Conservation (phyloP, 805 yeast genomes). For the Starmerella scarabaei region DNA sequence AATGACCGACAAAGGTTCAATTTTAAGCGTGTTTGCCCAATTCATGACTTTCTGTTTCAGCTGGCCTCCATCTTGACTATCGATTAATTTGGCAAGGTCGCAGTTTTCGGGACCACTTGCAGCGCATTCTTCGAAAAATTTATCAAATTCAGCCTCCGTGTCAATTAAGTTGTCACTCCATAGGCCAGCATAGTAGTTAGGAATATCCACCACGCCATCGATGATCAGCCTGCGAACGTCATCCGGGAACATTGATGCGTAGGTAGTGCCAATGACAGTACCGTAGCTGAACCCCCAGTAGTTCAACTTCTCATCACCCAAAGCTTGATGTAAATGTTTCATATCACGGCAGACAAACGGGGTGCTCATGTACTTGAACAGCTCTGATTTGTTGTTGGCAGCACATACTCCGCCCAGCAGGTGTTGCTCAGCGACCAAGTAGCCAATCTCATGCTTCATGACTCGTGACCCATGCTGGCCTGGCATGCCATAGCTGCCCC, state of each 20-base stretch:
- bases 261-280: conserved; percentile 19
- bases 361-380: conserved; percentile 15
- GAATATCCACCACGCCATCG: conserved; percentile 20
- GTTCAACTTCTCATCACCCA: conserved; percentile 20
- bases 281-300: conserved; percentile 24
- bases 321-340: conserved; percentile 18
- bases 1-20: conserved; percentile 3
- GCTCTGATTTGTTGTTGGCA: conserved; percentile 5
- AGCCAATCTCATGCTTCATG: conserved; percentile 10
- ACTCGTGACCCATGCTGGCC: conserved; percentile 3
- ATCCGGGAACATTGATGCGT: conserved; percentile 21
- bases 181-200: conserved; percentile 16
- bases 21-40: conserved; percentile 6
- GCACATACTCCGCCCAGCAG: conserved; percentile 15
- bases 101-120: conserved; percentile 2
- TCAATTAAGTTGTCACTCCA: conserved; percentile 16
- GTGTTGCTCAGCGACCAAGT: conserved; percentile 7
- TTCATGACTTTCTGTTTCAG: conserved; percentile 3
- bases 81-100: conserved; percentile 2
- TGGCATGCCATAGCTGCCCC: conserved; percentile 3
- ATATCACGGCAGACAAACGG: conserved; percentile 21
- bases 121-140: conserved; percentile 14
- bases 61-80: neutral
- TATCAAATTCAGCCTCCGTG: conserved; percentile 11
- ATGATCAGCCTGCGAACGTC: conserved; percentile 16